Evolutionary conservation across 1,284 basidiomycete species (phyloP).

Genomic region (Melampsora americana): DNA sequence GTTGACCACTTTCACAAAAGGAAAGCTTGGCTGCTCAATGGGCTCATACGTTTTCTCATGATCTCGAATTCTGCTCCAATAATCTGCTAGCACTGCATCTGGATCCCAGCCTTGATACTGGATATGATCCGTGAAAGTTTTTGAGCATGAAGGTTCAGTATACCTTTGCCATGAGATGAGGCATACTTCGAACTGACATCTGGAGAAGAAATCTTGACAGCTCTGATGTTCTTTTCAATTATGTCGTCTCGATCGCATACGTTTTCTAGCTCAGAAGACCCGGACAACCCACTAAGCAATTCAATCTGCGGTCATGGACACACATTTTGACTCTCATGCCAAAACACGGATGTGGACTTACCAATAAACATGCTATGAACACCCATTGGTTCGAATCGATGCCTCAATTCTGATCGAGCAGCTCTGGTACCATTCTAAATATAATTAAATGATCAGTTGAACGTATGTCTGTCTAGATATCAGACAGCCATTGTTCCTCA

Average conservation of each 20-base stretch:
- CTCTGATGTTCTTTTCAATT: slow-evolving; percentile 88
- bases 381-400: slow-evolving; percentile 73
- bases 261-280: slow-evolving; percentile 50
- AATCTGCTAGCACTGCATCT: slow-evolving; percentile 84
- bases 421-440: slow-evolving; percentile 67
- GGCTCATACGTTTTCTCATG: slow-evolving; percentile 87
- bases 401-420: slow-evolving; percentile 68
- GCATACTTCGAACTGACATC: slow-evolving; percentile 64
- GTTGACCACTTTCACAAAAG: slow-evolving; percentile 94
- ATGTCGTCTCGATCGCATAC: slow-evolving; percentile 69
- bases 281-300: background rate
- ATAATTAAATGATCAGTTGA: background rate
- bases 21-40: slow-evolving; percentile 67
- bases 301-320: background rate
- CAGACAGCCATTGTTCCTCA: background rate
- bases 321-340: background rate
- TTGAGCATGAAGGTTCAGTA: background rate
- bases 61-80: slow-evolving; percentile 79
- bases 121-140: background rate
- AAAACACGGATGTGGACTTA: slow-evolving; percentile 57
- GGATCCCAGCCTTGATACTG: slow-evolving; percentile 91
- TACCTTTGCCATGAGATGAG: background rate
- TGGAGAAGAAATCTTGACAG: slow-evolving; percentile 95
- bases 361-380: slow-evolving; percentile 92
- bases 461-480: background rate